Percentiles rank a stretch among this genome's conserved stretches.
These are phyloP conservation scores for Zelopaecilomyces penicillatus DNA, from an alignment of 2,329 filamentous ascomycete genomes.

Conservation along the genomic window DNA sequence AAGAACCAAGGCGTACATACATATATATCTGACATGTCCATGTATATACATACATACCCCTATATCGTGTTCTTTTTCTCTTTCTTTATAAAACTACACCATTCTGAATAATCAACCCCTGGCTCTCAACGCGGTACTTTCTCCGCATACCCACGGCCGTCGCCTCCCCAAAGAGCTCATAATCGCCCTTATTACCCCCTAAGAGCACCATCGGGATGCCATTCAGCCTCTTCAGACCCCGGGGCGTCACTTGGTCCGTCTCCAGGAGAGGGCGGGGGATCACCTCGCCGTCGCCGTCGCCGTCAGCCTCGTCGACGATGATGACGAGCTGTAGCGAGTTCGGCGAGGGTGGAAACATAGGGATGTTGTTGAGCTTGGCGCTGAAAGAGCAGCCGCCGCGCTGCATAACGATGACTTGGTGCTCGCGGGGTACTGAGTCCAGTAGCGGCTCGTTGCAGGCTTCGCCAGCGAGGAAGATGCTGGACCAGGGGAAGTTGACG, in stretches of 20 bases:
- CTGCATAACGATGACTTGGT: conserved; percentile 75
- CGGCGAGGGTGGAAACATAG: conserved; percentile 56
- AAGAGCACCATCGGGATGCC: conserved; percentile 80
- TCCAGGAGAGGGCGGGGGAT: conserved; percentile 62
- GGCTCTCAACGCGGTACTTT: conserved; percentile 71
- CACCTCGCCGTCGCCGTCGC: conserved; percentile 23
- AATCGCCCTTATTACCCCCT: conserved; percentile 54
- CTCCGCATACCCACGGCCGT: conserved; percentile 65
- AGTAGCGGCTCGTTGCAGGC: conserved; percentile 54
- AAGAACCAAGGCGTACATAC: not conserved
- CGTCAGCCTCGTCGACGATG: conserved; percentile 46
- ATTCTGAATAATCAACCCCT: conserved; percentile 72
- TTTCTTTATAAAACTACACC: conserved; percentile 48
- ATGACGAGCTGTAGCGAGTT: conserved; percentile 70
- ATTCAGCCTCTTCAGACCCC: conserved; percentile 59
- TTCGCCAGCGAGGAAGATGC: conserved; percentile 61
- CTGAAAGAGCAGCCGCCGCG: conserved; percentile 81
- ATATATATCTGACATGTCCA: not conserved
- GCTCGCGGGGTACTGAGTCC: conserved; percentile 39
- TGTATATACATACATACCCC: not conserved
- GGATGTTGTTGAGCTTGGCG: conserved; percentile 77
- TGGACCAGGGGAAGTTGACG: conserved; percentile 55
- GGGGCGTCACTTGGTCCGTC: conserved; percentile 60
- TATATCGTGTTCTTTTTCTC: not conserved
- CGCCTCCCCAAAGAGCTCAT: conserved; percentile 54